Conservation (phyloP, 257 asterid genomes). For the Solanum gandarillasii region DNA sequence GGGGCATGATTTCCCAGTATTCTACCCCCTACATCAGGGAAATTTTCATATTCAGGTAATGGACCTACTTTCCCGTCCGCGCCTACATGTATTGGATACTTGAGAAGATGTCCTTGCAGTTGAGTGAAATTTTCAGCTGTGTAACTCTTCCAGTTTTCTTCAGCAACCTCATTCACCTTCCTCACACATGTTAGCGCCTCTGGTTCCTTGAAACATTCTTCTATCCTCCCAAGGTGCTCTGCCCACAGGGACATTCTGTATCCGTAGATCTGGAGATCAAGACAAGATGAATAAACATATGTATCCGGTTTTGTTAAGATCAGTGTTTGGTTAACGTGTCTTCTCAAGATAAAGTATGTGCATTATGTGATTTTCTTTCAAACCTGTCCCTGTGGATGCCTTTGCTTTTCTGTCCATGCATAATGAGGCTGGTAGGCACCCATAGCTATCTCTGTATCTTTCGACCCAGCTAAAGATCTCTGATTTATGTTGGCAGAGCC, state of each 20-base stretch:
- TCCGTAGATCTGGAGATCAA: slow-evolving; percentile 53
- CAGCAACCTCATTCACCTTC: slow-evolving; percentile 55
- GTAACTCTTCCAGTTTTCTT: slow-evolving; percentile 53
- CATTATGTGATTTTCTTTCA: slow-evolving; percentile 4
- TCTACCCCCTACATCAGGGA: slow-evolving; percentile 84
- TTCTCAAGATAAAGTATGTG: not conserved
- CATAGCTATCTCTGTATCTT: slow-evolving; percentile 92
- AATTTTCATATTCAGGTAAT: slow-evolving; percentile 45
- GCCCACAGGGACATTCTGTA: slow-evolving; percentile 88
- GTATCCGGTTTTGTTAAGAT: not conserved
- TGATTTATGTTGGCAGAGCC: slow-evolving; percentile 94
- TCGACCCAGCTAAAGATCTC: slow-evolving; percentile 88
- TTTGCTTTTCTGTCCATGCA: slow-evolving; percentile 40
- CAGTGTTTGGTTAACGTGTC: not conserved
- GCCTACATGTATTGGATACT: slow-evolving; percentile 64
- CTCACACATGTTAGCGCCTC: slow-evolving; percentile 50
- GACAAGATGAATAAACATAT: not conserved
- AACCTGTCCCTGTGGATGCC: slow-evolving; percentile 79
- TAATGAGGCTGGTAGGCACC: slow-evolving; percentile 88
- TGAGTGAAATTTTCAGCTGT: slow-evolving; percentile 24
- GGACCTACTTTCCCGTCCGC: slow-evolving; percentile 58
- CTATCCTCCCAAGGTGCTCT: slow-evolving; percentile 66
- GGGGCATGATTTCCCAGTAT: slow-evolving; percentile 58
- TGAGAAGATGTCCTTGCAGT: slow-evolving; percentile 76
- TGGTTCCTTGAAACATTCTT: slow-evolving; percentile 44